Evolutionary conservation across 306 rosid genomes (phyloP).

Genomic region (Lablab purpureus): DNA sequence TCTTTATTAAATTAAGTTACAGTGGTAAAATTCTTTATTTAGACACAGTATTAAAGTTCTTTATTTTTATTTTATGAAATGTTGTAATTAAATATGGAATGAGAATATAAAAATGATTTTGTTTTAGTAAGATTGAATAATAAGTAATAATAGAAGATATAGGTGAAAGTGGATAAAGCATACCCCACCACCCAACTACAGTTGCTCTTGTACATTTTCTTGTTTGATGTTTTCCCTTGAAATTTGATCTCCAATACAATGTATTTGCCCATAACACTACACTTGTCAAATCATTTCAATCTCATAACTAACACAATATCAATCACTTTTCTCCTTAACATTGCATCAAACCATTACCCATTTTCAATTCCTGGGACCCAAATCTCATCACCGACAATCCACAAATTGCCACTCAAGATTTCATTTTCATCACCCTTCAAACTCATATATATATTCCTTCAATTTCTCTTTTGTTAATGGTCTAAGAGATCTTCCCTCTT

Average conservation of each 20-base stretch:
- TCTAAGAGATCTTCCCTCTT: no score
- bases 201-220: neutral
- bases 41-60: no score
- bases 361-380: constrained; percentile 27
- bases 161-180: neutral
- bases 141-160: no score
- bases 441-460: neutral
- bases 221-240: neutral
- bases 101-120: no score
- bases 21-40: no score
- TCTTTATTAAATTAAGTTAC: no score
- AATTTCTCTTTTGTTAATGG: no score
- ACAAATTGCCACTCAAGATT: neutral
- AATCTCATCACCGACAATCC: constrained; percentile 32
- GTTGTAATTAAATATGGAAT: no score
- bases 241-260: constrained; percentile 19
- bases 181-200: constrained; percentile 38
- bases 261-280: constrained; percentile 30
- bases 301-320: constrained; percentile 14
- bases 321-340: neutral
- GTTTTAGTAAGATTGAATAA: no score
- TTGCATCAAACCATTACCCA: neutral
- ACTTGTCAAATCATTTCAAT: constrained; percentile 34
- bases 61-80: no score
- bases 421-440: constrained; percentile 31